Evolutionary conservation across 164 flowering plant species (phyloP).

Genomic region (Litsea cubeba): DNA sequence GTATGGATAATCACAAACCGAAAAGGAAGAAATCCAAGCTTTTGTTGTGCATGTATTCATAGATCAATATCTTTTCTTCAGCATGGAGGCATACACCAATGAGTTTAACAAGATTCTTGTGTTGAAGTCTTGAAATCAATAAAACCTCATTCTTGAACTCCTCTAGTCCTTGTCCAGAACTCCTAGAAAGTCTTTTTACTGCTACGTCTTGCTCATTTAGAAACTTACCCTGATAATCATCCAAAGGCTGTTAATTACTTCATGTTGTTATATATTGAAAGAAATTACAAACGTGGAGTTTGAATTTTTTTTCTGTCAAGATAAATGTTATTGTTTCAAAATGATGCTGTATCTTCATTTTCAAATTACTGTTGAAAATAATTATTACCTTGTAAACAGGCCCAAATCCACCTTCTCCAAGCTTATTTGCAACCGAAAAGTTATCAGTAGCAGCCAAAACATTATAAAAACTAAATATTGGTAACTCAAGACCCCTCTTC

Average conservation of each 20-base stretch:
- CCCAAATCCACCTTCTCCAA: too few relatives aligned
- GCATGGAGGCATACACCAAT: slow-evolving; percentile 38
- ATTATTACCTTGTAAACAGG: background rate
- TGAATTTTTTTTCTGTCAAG: too few relatives aligned
- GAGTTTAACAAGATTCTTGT: slow-evolving; percentile 45
- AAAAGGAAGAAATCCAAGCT: slow-evolving; percentile 65
- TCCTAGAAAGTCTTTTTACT: slow-evolving; percentile 32
- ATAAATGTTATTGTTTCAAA: too few relatives aligned
- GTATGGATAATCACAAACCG: slow-evolving; percentile 18
- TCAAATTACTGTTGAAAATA: too few relatives aligned
- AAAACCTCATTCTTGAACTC: slow-evolving; percentile 46
- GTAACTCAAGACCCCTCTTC: background rate
- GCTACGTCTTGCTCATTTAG: slow-evolving; percentile 36
- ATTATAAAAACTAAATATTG: background rate
- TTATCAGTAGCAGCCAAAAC: too few relatives aligned
- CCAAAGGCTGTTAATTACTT: too few relatives aligned
- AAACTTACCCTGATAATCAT: slow-evolving; percentile 23
- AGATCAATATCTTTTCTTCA: slow-evolving; percentile 31
- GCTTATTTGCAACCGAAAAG: too few relatives aligned
- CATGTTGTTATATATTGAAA: too few relatives aligned
- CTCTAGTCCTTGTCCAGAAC: slow-evolving; percentile 30
- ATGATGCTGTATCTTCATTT: too few relatives aligned
- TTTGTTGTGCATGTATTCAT: slow-evolving; percentile 62
- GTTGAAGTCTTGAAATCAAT: slow-evolving; percentile 44
- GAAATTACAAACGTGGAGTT: too few relatives aligned